These are phyloP conservation scores for Colletotrichum abscissum DNA, from an alignment of 2,329 filamentous ascomycete species.

Conservation along the genomic window DNA sequence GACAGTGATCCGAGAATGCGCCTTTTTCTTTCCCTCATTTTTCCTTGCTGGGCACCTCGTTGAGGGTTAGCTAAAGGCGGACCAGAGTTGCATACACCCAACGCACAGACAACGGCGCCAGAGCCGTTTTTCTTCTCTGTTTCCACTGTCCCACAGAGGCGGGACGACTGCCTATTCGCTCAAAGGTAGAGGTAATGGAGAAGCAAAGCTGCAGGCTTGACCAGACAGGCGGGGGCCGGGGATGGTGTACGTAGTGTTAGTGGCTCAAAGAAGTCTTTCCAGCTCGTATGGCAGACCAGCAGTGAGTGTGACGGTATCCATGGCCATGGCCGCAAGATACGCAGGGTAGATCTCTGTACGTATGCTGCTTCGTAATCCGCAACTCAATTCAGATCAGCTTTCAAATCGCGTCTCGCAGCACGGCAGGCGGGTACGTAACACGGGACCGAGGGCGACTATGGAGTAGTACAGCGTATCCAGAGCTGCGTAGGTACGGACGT, in stretches of 20 bases:
- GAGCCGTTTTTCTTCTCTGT: slow-evolving; percentile 20
- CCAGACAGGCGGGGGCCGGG: slow-evolving; percentile 8
- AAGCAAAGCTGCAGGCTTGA: neutral
- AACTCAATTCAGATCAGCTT: neutral
- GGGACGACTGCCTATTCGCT: slow-evolving; percentile 33
- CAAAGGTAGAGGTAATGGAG: slow-evolving; percentile 1
- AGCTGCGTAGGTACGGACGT: neutral
- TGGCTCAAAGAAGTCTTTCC: neutral
- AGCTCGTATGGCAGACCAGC: neutral
- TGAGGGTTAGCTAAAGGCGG: slow-evolving; percentile 18
- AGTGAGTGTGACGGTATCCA: neutral
- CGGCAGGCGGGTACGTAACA: neutral
- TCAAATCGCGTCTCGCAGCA: neutral
- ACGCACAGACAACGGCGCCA: slow-evolving; percentile 34
- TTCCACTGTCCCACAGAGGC: slow-evolving; percentile 32
- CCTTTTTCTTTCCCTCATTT: slow-evolving; percentile 10
- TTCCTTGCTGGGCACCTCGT: neutral
- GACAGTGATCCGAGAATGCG: slow-evolving; percentile 11
- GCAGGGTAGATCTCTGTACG: neutral
- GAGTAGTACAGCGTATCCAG: neutral
- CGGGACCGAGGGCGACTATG: neutral
- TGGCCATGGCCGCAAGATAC: neutral
- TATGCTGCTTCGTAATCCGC: neutral
- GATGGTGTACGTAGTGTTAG: slow-evolving; percentile 5
- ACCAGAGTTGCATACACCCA: slow-evolving; percentile 27